A percentile compares a stretch with the other conserved stretches of the same genome.
These are phyloP conservation scores for Pinus albicaulis DNA, from an alignment of 75 land plant species.

Conservation along the genomic window DNA sequence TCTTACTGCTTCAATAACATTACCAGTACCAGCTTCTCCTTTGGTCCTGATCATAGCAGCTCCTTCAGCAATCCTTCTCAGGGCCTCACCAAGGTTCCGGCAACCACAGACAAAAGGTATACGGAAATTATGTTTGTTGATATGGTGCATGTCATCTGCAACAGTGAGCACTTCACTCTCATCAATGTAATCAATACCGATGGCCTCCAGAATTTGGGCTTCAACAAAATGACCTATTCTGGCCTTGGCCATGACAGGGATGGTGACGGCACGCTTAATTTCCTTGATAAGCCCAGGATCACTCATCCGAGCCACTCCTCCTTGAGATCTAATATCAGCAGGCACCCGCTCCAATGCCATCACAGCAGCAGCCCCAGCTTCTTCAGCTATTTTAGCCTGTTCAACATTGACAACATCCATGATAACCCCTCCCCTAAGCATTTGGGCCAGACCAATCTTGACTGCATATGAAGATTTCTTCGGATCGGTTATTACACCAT, in stretches of 20 bases:
- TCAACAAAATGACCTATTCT: constrained; percentile 88
- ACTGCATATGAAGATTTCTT: constrained; percentile 67
- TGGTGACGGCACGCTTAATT: constrained; percentile 71
- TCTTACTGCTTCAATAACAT: constrained; percentile 84
- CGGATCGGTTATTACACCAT: constrained; percentile 42
- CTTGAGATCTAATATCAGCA: constrained; percentile 73
- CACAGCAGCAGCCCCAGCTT: constrained; percentile 79
- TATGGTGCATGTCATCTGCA: constrained; percentile 81
- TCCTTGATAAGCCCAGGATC: constrained; percentile 78
- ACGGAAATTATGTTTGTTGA: constrained; percentile 89
- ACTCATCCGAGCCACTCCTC: constrained; percentile 82
- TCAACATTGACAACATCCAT: constrained; percentile 81
- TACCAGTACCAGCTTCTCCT: constrained; percentile 94
- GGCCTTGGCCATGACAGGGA: constrained; percentile 89
- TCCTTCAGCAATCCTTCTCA: constrained; percentile 66
- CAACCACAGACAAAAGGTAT: constrained; percentile 87
- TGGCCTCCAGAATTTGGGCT: constrained; percentile 80
- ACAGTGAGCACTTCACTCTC: constrained; percentile 88
- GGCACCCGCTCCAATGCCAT: constrained; percentile 83
- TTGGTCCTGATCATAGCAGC: constrained; percentile 92
- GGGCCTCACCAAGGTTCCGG: constrained; percentile 72
- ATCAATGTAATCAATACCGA: constrained; percentile 80
- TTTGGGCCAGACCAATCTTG: constrained; percentile 77
- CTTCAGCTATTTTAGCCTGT: constrained; percentile 79
- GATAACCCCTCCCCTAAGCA: constrained; percentile 79